Percentiles rank a stretch among this genome's conserved stretches.
Evolutionary conservation across 1,284 basidiomycete genomes (phyloP).

Genomic region (Sparassis latifolia): DNA sequence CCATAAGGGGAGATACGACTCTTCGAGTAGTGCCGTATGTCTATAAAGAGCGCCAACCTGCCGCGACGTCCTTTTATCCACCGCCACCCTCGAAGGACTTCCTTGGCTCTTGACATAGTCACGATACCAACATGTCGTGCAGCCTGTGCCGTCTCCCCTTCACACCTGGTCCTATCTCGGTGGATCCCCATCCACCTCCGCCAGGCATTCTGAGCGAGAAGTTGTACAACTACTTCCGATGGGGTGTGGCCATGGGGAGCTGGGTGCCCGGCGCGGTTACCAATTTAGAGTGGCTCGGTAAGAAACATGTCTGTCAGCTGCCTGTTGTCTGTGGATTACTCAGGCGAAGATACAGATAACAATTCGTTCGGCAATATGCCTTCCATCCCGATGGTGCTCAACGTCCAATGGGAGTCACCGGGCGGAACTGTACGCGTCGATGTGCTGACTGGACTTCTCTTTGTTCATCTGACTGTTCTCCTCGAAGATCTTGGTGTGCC

Average conservation of each 20-base stretch:
- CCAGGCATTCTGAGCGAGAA: conserved; percentile 13
- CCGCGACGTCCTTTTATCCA: too few relatives aligned
- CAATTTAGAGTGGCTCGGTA: conserved; percentile 5
- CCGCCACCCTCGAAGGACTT: too few relatives aligned
- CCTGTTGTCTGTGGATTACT: too few relatives aligned
- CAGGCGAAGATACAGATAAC: conserved; percentile 2
- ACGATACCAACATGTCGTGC: conserved; percentile 16
- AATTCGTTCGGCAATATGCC: conserved; percentile 6
- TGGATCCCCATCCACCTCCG: conserved; percentile 13
- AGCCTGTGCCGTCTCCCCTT: conserved; percentile 21
- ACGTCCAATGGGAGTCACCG: conserved; percentile 9
- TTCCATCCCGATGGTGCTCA: conserved; percentile 2
- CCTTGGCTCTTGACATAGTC: too few relatives aligned
- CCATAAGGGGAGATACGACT: too few relatives aligned
- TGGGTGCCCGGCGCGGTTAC: conserved; percentile 6
- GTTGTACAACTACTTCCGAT: conserved; percentile 14
- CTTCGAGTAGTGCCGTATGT: too few relatives aligned
- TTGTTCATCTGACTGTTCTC: not conserved
- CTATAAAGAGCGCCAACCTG: too few relatives aligned
- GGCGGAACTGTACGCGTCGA: conserved; percentile 8
- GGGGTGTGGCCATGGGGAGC: conserved; percentile 12
- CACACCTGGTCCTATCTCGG: conserved; percentile 11
- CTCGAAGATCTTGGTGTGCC: conserved; percentile 13
- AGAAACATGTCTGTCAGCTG: not conserved
- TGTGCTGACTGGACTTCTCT: not conserved